Evolutionary conservation across 208 protist species (phyloP), one percentile per base, ranked within the genome.

Genomic region (Trypanosomatidae sp.): DNA sequence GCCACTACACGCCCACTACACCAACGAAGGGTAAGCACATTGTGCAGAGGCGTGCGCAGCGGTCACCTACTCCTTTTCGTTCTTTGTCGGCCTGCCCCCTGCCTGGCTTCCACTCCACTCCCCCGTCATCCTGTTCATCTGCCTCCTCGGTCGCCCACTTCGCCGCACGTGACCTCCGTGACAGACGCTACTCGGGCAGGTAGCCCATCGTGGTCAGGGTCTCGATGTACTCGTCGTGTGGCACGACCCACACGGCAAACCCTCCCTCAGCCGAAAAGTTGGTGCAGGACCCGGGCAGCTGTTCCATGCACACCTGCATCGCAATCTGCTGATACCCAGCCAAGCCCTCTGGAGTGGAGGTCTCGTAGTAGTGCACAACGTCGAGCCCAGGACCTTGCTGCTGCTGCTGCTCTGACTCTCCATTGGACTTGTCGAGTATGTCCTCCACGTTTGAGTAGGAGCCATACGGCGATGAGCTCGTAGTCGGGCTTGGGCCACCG

Each of bases 301-400:
- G 3, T 13, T 70, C 69, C 66, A 70, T 66, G 7, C 66, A 66
- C 68, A 83, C 79, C 70, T 72, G 64, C 74, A 74, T 33, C 17
- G 79, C 70, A 17, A 83, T 67, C 1, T 55, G 41, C 70, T 83
- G 79, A 47, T 80, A 83, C 25, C 79, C 74, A 28, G 74, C 74
- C 28, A 83, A 49, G 1, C 79, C 79, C 25, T 70, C 79, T 7
- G 44, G n/a, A n/a, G 65, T 76, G 22, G 74, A 80, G 3, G 79
- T 80, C 55, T 83, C 79, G 64, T 79, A 83, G 79, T 78, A 80
- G 56, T 80, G 74, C 46, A 83, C 79, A 1, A 83, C 79, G 25
- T 83, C 79, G 52, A 83, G 68, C 22, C 66, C 77, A 15, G 71
- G 77, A 7, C 70, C 70, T 58, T 59, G 47, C 39, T 66, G 75